Percentiles rank a stretch among this genome's conserved stretches.
Evolutionary conservation across 164 flowering plant genomes (phyloP).

Genomic region (Annona cherimola): DNA sequence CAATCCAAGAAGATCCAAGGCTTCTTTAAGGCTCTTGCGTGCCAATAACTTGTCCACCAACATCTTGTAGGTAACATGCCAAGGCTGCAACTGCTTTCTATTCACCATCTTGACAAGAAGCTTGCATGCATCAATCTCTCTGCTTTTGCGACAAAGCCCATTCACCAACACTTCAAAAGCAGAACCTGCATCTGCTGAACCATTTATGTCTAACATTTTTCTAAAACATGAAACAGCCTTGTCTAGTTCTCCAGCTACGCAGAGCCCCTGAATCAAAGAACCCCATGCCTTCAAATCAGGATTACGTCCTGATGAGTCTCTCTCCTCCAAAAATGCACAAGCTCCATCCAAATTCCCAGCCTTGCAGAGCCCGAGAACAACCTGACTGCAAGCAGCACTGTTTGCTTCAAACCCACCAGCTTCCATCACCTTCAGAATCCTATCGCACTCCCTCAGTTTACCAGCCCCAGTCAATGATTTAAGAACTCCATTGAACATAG

Average conservation of each 20-base stretch:
- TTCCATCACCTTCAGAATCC: conserved; percentile 56
- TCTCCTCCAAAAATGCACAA: conserved; percentile 28
- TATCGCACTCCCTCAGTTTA: conserved; percentile 41
- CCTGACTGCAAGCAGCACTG: conserved; percentile 25
- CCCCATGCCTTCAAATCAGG: conserved; percentile 36
- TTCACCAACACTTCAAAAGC: conserved; percentile 46
- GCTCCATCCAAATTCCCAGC: conserved; percentile 41
- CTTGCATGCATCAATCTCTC: conserved; percentile 45
- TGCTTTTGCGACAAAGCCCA: conserved; percentile 40
- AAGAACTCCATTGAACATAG: conserved; percentile 38
- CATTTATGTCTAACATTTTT: conserved; percentile 41
- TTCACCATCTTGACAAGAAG: conserved; percentile 37
- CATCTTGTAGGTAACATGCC: conserved; percentile 53
- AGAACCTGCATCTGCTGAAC: conserved; percentile 30
- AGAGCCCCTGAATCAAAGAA: conserved; percentile 50
- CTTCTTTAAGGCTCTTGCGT: conserved; percentile 49
- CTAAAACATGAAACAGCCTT: conserved; percentile 42
- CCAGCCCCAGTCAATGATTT: conserved; percentile 63
- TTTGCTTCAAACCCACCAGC: conserved; percentile 41
- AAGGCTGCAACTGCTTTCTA: conserved; percentile 36
- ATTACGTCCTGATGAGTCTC: conserved; percentile 26
- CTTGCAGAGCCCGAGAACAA: conserved; percentile 37
- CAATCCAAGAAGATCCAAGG: conserved; percentile 40
- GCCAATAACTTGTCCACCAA: conserved; percentile 43
- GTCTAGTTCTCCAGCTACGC: conserved; percentile 49